These are phyloP conservation scores for Ogataea philodendri DNA, from an alignment of 805 yeast genomes.

Conservation along the genomic window DNA sequence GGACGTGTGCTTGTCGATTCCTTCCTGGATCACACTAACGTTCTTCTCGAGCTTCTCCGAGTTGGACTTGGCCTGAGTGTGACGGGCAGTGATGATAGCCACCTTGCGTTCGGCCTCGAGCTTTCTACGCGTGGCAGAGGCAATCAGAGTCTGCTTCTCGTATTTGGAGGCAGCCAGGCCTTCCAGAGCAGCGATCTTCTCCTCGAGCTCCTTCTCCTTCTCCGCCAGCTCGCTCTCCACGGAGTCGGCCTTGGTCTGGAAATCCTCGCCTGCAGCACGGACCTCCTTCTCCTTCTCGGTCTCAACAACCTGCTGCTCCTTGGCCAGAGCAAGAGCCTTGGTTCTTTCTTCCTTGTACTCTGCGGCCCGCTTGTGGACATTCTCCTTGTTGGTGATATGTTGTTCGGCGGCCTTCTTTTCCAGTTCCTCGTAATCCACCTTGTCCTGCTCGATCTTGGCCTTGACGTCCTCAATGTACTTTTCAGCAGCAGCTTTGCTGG, in stretches of 20 bases:
- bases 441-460: conserved; percentile 44
- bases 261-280: conserved; percentile 40
- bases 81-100: conserved; percentile 33
- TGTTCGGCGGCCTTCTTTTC: conserved; percentile 46
- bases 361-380: conserved; percentile 41
- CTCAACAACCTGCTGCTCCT: conserved; percentile 31
- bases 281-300: conserved; percentile 35
- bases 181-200: conserved; percentile 33
- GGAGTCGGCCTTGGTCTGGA: conserved; percentile 39
- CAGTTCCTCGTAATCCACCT: conserved; percentile 42
- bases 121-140: conserved; percentile 32
- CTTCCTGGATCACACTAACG: conserved; percentile 41
- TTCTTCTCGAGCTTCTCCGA: conserved; percentile 41
- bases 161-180: conserved; percentile 42
- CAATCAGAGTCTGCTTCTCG: conserved; percentile 35
- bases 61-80: conserved; percentile 39
- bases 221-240: conserved; percentile 37
- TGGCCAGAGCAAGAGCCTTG: conserved; percentile 29
- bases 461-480: conserved; percentile 42
- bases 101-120: conserved; percentile 42
- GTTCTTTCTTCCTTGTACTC: conserved; percentile 39
- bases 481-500: conserved; percentile 34
- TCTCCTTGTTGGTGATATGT: conserved; percentile 45
- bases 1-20: conserved; percentile 45
- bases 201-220: conserved; percentile 39